phyloP scores from a whole-genome alignment of 78 protist species.

The Paulinella micropora region DNA sequence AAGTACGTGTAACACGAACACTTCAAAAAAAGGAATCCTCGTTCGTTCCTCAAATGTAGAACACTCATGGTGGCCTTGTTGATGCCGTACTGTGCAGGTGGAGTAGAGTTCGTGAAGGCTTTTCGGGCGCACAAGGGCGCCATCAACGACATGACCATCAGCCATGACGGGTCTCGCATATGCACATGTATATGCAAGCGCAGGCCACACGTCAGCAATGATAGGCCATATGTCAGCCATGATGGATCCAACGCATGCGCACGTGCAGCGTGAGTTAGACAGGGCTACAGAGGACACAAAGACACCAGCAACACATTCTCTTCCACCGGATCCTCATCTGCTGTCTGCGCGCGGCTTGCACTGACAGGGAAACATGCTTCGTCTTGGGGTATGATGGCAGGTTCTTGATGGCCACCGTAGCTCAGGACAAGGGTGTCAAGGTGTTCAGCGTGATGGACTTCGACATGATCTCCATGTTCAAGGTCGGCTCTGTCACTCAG shows the following conservation, averaged over 20 bases:
- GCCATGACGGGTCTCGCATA: slow-evolving; percentile 49
- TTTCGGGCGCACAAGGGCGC: slow-evolving; percentile 63
- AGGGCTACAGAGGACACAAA: no score
- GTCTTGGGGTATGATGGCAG: background rate
- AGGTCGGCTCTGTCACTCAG: slow-evolving; percentile 44
- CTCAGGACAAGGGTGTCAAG: slow-evolving; percentile 55
- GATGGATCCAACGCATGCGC: no score
- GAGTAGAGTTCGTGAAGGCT: slow-evolving; percentile 75
- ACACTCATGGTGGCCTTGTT: no score
- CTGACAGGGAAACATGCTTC: background rate
- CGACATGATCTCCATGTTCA: slow-evolving; percentile 62
- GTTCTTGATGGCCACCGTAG: background rate
- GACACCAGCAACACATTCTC: no score
- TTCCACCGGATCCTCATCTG: no score
- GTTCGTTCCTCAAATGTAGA: no score
- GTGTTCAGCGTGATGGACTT: slow-evolving; percentile 63
- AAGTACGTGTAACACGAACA: no score
- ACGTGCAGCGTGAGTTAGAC: no score
- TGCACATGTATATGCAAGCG: background rate
- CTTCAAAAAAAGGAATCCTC: no score
- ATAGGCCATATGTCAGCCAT: no score
- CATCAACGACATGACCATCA: slow-evolving; percentile 18
- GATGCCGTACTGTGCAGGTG: slow-evolving; percentile 21
- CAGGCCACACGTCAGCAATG: no score
- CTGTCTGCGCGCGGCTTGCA: no score